phyloP scores from a whole-genome alignment of 495 filamentous ascomycete species.

The Xylaria cubensis region DNA sequence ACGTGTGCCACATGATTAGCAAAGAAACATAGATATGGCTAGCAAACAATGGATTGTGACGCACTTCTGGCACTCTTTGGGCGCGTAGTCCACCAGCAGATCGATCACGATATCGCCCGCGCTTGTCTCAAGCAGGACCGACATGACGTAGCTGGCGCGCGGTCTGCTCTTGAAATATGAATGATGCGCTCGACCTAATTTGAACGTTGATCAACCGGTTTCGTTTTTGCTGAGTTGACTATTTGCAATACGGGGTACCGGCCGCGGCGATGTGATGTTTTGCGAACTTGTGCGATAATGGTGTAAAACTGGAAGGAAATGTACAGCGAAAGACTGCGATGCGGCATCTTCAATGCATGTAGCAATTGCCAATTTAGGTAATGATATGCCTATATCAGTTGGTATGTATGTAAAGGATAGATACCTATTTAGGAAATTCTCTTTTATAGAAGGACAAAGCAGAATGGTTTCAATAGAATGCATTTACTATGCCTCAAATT shows the following conservation, averaged over 20 bases:
- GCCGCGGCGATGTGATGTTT: neutral
- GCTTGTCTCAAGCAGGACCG: constrained; percentile 88
- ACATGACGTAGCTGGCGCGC: constrained; percentile 47
- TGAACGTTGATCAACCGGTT: neutral
- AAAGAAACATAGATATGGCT: neutral
- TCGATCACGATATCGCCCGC: constrained; percentile 94
- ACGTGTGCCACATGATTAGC: neutral
- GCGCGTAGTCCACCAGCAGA: constrained; percentile 83
- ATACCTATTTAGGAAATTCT: neutral
- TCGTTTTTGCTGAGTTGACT: neutral
- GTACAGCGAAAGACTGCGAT: neutral
- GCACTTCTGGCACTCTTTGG: constrained; percentile 91
- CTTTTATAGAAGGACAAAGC: neutral
- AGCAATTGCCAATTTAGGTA: neutral
- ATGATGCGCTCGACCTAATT: neutral
- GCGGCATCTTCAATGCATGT: neutral
- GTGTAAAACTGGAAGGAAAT: neutral
- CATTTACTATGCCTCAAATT: too few species aligned
- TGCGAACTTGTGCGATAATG: neutral
- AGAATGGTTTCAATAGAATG: neutral
- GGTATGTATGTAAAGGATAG: neutral
- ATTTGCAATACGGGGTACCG: neutral
- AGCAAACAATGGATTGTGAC: constrained; percentile 37
- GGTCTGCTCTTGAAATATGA: too few species aligned
- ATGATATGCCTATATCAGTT: neutral